Evolutionary conservation across 805 yeast species (phyloP), one percentile per base, ranked within the genome.

Genomic region (Candida odintsovae): DNA sequence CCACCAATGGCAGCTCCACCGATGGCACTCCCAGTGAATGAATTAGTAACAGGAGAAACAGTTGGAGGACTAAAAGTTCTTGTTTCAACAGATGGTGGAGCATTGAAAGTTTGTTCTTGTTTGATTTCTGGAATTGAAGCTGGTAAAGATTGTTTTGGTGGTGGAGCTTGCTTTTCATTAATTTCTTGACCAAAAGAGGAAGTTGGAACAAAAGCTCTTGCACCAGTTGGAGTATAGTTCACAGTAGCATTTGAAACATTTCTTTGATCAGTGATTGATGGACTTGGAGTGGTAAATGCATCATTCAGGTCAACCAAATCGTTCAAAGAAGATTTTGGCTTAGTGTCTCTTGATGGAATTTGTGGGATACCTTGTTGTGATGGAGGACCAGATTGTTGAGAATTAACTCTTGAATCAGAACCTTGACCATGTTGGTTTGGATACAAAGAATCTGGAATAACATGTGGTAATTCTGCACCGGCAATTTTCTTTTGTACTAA

Each of bases 171-270:
- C 49, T 52, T 64, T 63, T 63, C 66, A 23, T 71, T 66, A 44
- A 90, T 72, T 31, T 76, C 75, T 66, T 86, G 96, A 28, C 98
- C 98, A 71, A 90, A 92, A 11, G 76, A 67, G 0, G 97, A 89
- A 16, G 90, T 75, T 31, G 97, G 97, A 45, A 78, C 84, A 67
- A 90, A 92, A 39, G 68, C 66, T 49, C 66, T 68, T 8, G 64
- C 52, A 10, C 66, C 56, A 11, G 68, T 50, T 41, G 67, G 63
- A 13, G 65, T 57, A 41, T 61, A 56, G 41, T 51, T 55, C 35
- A 53, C 57, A 37, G 65, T 50, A 16, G 67, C 49, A 50, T 57
- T 49, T 16, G 59, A 58, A 5, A 48, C 53, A 21, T 45, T 52
- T 54, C 62, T 54, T 2, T 50, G 39, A 16, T 51, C 51, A 41